A percentile compares a stretch with the other conserved stretches of the same genome.
Evolutionary conservation across 352 stramenopile genomes (phyloP).

Genomic region (Phytophthora litchii): DNA sequence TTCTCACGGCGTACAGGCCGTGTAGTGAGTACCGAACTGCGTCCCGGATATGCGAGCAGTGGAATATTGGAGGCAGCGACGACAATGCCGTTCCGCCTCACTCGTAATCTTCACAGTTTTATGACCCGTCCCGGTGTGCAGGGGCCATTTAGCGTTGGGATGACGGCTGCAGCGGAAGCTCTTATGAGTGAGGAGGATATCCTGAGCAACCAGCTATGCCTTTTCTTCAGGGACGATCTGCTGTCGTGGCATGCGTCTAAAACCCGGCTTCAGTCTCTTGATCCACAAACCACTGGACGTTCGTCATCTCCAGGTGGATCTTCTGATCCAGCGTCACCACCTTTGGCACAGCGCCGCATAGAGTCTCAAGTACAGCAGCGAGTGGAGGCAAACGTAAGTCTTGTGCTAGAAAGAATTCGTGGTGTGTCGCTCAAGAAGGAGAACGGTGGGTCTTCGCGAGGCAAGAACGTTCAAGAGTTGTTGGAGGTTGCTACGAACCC

Average conservation of each 20-base stretch:
- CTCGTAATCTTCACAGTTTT: conserved; percentile 90
- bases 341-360: conserved; percentile 55
- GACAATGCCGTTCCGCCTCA: conserved; percentile 90
- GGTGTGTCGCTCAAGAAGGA: conserved; percentile 83
- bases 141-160: conserved; percentile 84
- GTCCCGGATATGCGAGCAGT: conserved; percentile 83
- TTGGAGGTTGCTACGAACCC: conserved; percentile 83
- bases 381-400: conserved; percentile 85
- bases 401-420: conserved; percentile 81
- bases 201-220: conserved; percentile 83
- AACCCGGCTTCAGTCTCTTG: conserved; percentile 53
- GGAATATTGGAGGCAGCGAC: conserved; percentile 81
- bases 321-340: conserved; percentile 30
- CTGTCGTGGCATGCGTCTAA: conserved; percentile 90
- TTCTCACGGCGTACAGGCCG: conserved; percentile 82
- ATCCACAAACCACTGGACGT: conserved; percentile 31
- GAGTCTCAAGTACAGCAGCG: conserved; percentile 85
- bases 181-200: conserved; percentile 86
- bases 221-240: conserved; percentile 91
- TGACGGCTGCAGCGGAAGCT: conserved; percentile 81
- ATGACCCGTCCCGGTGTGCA: conserved; percentile 85
- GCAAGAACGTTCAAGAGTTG: conserved; percentile 81
- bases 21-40: conserved; percentile 85
- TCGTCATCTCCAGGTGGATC: conserved; percentile 28
- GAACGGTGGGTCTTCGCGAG: conserved; percentile 52